Evolutionary conservation across 768 basidiomycete genomes (phyloP), one percentile per base, ranked within the genome.

Genomic region (Cyclocybe cylindracea): DNA sequence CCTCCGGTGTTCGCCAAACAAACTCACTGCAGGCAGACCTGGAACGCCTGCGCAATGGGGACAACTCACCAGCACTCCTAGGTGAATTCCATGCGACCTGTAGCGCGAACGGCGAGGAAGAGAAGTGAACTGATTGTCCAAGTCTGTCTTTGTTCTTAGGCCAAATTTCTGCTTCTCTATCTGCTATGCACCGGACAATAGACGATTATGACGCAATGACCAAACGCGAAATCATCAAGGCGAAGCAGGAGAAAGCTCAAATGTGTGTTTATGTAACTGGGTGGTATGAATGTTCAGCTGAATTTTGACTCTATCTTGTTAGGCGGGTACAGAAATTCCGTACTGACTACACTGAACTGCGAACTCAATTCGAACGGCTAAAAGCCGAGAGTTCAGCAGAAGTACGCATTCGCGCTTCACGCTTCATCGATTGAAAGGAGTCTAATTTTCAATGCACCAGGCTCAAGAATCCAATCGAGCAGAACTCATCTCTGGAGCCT

Each of bases 191-290:
- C 44, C 75, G 97, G 51, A 94, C 97, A 48, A 87, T 98, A 56
- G 95, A 98, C 54, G 97, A 99, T 65, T 98, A 96, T 64, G 95
- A 98, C 61, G 88, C 90, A 7, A 94, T 98, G 91, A 93, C 91
- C 0, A 91, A 88, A 73, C 80, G 95, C 55, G 97, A 99, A 70
- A 93, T 97, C 64, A 94, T 98, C 46, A 93, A 91, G 60, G 86
- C 91, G 40, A 98, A 97, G 72, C 87, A 94, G 69, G 96, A 98
- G 73, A 98, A 98, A 73, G 97, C 95, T 0, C 80, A 89, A 65
- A 87, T 89, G 91, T 94, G 61, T 61, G 83, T 71, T 38, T 44
- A 3, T 37, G 29, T 32, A 31, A 37, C 37, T 41, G 19, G 18
- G 36, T 40, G 31, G 13, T 10, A 10, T 45, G 10, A 46, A 31